Evolutionary conservation across 2,329 filamentous ascomycete genomes (phyloP).

Genomic region (Fusarium tanahbumbuense): DNA sequence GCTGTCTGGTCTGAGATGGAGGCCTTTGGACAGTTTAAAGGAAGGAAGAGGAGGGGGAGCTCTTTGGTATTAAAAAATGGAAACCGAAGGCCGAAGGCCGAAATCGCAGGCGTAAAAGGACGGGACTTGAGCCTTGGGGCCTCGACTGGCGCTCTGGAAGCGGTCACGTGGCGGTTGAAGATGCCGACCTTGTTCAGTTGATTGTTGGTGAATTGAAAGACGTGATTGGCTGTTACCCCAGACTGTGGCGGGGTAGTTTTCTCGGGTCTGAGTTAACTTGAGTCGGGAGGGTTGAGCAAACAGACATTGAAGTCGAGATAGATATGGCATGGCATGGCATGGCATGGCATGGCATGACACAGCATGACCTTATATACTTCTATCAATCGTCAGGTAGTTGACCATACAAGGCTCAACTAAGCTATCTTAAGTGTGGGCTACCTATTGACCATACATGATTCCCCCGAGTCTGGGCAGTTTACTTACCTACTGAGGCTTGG

Average conservation of each 20-base stretch:
- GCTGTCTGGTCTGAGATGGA: slow-evolving; percentile 1
- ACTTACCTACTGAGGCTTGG: neutral
- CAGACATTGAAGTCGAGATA: neutral
- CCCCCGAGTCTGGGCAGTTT: neutral
- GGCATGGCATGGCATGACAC: neutral
- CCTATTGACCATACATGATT: neutral
- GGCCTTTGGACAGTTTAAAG: slow-evolving; percentile 26
- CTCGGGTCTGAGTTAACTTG: neutral
- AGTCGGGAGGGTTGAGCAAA: neutral
- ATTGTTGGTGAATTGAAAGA: neutral
- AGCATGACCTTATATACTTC: neutral
- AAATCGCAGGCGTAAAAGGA: slow-evolving; percentile 8
- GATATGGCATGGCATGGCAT: neutral
- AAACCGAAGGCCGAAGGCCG: slow-evolving; percentile 34
- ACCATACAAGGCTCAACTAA: neutral
- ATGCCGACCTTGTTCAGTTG: slow-evolving; percentile 13
- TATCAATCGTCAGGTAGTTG: neutral
- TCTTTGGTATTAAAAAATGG: slow-evolving; percentile 32
- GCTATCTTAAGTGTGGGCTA: neutral
- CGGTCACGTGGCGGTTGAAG: slow-evolving; percentile 29
- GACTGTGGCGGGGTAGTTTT: slow-evolving; percentile 1
- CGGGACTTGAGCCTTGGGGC: neutral
- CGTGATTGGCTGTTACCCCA: slow-evolving; percentile 27
- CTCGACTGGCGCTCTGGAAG: slow-evolving; percentile 3
- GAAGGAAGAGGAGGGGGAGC: slow-evolving; percentile 34